These are phyloP conservation scores for Bipolaris zeicola DNA, from an alignment of 2,329 filamentous ascomycete genomes.

Conservation along the genomic window DNA sequence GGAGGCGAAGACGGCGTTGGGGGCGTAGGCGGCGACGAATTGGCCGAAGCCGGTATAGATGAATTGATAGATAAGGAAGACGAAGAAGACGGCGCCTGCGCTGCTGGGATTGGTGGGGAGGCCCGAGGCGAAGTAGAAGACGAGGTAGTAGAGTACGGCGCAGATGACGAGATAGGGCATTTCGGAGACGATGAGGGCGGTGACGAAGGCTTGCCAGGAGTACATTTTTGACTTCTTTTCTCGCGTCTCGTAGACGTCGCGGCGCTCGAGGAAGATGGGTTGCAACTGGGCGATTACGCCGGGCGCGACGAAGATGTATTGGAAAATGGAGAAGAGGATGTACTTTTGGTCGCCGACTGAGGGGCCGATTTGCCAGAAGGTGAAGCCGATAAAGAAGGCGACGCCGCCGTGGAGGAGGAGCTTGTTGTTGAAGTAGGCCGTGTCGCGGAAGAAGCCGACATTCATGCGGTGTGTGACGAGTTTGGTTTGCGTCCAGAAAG, in stretches of 20 bases:
- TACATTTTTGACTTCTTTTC: slow-evolving; percentile 71
- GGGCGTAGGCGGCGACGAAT: slow-evolving; percentile 56
- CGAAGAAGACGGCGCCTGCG: slow-evolving; percentile 57
- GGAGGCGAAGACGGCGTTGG: slow-evolving; percentile 56
- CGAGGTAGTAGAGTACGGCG: slow-evolving; percentile 65
- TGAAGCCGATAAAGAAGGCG: slow-evolving; percentile 36
- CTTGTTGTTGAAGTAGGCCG: slow-evolving; percentile 37
- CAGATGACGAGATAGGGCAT: slow-evolving; percentile 68
- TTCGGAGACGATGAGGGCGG: slow-evolving; percentile 72
- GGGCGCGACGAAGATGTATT: slow-evolving; percentile 52
- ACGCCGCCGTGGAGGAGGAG: slow-evolving; percentile 29
- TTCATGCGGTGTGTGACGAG: slow-evolving; percentile 33
- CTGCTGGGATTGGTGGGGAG: slow-evolving; percentile 51
- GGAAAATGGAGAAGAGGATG: slow-evolving; percentile 56
- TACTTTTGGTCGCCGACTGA: slow-evolving; percentile 49
- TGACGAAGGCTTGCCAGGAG: slow-evolving; percentile 73
- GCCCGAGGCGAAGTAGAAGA: slow-evolving; percentile 66
- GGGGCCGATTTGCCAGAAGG: slow-evolving; percentile 35
- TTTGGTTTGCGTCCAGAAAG: slow-evolving; percentile 32
- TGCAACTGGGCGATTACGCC: slow-evolving; percentile 50
- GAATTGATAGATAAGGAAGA: slow-evolving; percentile 69
- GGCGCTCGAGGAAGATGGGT: slow-evolving; percentile 53
- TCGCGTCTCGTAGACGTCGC: slow-evolving; percentile 61
- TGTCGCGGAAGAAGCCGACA: slow-evolving; percentile 30
- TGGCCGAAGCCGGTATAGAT: slow-evolving; percentile 63